These are phyloP conservation scores for Sergeia podlipaevii DNA, from an alignment of 208 protist genomes.

Conservation along the genomic window DNA sequence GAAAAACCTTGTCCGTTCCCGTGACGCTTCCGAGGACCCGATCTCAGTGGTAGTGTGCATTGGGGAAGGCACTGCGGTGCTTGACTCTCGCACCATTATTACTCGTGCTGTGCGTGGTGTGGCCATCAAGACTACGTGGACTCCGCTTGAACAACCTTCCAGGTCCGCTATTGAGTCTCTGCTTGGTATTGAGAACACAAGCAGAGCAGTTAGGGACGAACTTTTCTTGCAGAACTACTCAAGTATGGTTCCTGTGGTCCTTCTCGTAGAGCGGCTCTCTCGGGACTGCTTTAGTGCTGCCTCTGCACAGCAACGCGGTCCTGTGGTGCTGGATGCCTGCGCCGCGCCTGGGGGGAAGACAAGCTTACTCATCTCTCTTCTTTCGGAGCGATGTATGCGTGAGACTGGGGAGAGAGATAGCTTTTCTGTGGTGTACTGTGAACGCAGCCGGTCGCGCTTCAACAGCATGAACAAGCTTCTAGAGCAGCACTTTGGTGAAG, in stretches of 20 bases:
- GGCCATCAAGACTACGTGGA: constrained; percentile 2
- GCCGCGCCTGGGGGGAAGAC: constrained; percentile 93
- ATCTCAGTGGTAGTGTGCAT: constrained; percentile 17
- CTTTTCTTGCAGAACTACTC: constrained; percentile 80
- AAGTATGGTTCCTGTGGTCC: constrained; percentile 64
- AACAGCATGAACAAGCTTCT: constrained; percentile 30
- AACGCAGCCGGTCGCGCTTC: constrained; percentile 41
- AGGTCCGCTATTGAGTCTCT: not conserved
- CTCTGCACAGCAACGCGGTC: not conserved
- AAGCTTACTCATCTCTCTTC: constrained; percentile 65
- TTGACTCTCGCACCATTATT: too few relatives aligned
- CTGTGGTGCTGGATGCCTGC: constrained; percentile 86
- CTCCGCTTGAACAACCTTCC: constrained; percentile 8
- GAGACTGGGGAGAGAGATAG: constrained; percentile 5
- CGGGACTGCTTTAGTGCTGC: too few relatives aligned
- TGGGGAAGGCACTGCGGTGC: constrained; percentile 19
- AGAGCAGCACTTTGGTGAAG: constrained; percentile 24
- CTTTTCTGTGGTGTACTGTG: constrained; percentile 38
- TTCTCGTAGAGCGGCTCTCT: constrained; percentile 55
- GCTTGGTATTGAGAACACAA: not conserved
- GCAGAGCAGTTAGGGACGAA: too few relatives aligned
- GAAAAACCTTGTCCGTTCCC: not conserved
- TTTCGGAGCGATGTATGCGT: constrained; percentile 25
- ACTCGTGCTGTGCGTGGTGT: not conserved
- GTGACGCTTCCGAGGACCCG: not conserved